Conservation (phyloP, 495 filamentous ascomycete species). For the Durotheca rogersii region DNA sequence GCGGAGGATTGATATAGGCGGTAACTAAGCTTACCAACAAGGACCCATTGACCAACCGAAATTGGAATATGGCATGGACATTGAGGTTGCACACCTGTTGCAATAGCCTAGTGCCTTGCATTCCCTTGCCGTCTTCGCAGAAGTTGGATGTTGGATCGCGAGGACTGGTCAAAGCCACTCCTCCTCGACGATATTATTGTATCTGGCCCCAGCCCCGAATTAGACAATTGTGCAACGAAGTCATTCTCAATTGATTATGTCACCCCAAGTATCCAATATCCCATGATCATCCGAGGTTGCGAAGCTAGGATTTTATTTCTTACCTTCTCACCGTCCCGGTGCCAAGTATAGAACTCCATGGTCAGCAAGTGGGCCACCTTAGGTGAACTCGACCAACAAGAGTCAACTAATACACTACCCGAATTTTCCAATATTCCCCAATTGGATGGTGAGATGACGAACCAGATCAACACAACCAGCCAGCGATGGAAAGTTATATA, state of each 20-base stretch:
- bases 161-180: too few species aligned
- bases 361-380: neutral
- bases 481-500: constrained; percentile 1
- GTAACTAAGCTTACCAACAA: constrained; percentile 9
- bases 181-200: too few species aligned
- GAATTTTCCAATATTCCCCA: constrained; percentile 3
- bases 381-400: neutral
- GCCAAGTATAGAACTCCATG: constrained; percentile 1
- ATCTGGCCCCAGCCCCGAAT: neutral
- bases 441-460: constrained; percentile 9
- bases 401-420: neutral
- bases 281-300: neutral
- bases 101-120: too few species aligned
- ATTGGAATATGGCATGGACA: neutral
- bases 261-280: too few species aligned
- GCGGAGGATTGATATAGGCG: constrained; percentile 12
- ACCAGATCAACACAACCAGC: constrained; percentile 6
- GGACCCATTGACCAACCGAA: neutral
- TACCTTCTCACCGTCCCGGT: neutral
- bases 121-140: too few species aligned
- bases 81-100: neutral
- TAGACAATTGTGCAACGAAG: neutral
- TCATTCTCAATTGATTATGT: too few species aligned
- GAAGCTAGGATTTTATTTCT: too few species aligned
- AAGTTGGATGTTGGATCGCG: too few species aligned